Conservation (phyloP, 768 basidiomycete species). For the Amanita exitialis region DNA sequence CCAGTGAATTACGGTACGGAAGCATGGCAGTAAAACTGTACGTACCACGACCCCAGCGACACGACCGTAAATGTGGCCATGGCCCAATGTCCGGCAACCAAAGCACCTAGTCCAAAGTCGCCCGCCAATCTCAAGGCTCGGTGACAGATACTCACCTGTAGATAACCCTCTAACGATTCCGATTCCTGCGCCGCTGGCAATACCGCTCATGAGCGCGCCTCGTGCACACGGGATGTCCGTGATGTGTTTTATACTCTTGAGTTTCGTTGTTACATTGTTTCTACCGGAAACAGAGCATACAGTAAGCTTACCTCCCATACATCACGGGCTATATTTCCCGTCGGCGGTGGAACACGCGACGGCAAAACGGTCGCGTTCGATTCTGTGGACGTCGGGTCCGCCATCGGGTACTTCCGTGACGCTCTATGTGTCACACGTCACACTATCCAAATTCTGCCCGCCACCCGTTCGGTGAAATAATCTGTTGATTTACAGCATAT, state of each 20-base stretch:
- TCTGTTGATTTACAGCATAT: no score
- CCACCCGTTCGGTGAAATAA: no score
- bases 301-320: slow-evolving; percentile 19
- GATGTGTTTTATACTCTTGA: slow-evolving; percentile 48
- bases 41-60: slow-evolving; percentile 63
- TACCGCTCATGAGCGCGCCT: slow-evolving; percentile 65
- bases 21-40: not conserved
- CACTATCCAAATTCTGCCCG: no score
- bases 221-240: slow-evolving; percentile 70
- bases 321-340: slow-evolving; percentile 27
- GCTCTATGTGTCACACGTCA: not conserved
- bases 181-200: slow-evolving; percentile 70
- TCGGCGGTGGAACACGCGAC: slow-evolving; percentile 25
- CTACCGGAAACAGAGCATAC: not conserved
- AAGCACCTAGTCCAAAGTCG: slow-evolving; percentile 31
- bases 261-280: not conserved
- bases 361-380: slow-evolving; percentile 19
- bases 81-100: slow-evolving; percentile 72
- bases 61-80: slow-evolving; percentile 63
- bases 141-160: slow-evolving; percentile 33
- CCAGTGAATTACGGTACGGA: not conserved
- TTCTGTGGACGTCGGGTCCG: slow-evolving; percentile 1
- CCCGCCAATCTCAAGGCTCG: not conserved
- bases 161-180: slow-evolving; percentile 65
- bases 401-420: not conserved